Base-by-base conservation (phyloP, 129 eudicot genomes). In the Pseudognaphalium luteoalbum region DNA sequence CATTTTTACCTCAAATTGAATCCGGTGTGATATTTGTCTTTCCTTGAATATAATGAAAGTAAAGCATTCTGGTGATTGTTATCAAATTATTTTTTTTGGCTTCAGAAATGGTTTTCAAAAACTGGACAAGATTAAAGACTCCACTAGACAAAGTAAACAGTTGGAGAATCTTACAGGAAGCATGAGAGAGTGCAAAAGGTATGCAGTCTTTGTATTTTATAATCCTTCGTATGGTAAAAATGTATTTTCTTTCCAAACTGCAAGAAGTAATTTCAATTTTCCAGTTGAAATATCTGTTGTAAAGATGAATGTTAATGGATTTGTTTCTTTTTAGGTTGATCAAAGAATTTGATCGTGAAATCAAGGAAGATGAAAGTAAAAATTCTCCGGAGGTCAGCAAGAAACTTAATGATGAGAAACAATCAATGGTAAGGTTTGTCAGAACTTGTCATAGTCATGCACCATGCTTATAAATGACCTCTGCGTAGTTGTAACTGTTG, bases 151-250 rank as follows among this genome's bases (percentile, higher is more conserved):
- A 86, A 89, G 97, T 81, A 94, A 94, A 83, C 99, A 94, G 88
- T 84, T 94, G 84, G 99, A 94, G 85, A 97, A 94, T 37, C 96
- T 94, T 73, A 87, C 99, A 0, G 97, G 93, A 76, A 91, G 86
- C 87, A 94, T 94, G 99, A 87, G 97, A 83, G 99, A 94, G 66
- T 94, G 99, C 81, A 94, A 94, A 89, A 87, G 99, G 99, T 91
- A 79, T 37, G 70, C 61, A 25, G 4, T n/a, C 34, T 19, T 78
- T 33, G 8, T 29, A 39, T 60, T 25, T 44, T 62, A 25, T 28
- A 44, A 28, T 19, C 21, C 33, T 61, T 19, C 15, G 6, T 17
- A 47, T 39, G 15, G 50, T 59, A 58, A 37, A 52, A 66, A 35
- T 20, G 15, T 6, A 10, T 30, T 37, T 34, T 68, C 20, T 54